A percentile compares a stretch with the other conserved stretches of the same genome.
Conservation (phyloP, 1,139 yeast species). For the Blastobotrys persicus region DNA sequence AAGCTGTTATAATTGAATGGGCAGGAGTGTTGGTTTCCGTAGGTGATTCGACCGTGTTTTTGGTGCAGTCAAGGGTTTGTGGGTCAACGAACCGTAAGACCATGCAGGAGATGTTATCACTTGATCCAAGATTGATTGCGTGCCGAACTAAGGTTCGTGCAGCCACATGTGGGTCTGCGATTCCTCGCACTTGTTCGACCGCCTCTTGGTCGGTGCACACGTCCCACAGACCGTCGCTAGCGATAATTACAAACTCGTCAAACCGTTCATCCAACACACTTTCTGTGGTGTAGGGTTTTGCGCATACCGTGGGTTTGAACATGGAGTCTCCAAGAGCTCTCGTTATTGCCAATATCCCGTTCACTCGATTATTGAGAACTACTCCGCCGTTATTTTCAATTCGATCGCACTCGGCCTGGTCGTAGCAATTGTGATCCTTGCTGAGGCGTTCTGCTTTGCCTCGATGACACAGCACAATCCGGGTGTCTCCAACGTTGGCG, state of each 20-base stretch:
- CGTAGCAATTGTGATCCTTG: conserved; percentile 94
- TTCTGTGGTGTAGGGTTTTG: conserved; percentile 89
- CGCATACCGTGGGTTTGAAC: conserved; percentile 85
- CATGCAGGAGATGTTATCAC: conserved; percentile 94
- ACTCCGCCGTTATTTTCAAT: conserved; percentile 80
- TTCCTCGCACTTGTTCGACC: conserved; percentile 60
- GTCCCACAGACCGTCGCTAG: conserved; percentile 97
- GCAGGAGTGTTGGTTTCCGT: not conserved
- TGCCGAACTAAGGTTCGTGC: conserved; percentile 65
- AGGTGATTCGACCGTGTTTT: not conserved
- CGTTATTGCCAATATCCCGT: conserved; percentile 93
- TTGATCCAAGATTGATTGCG: conserved; percentile 77
- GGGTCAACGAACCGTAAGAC: conserved; percentile 51
- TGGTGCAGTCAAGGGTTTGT: not conserved
- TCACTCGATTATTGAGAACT: conserved; percentile 85
- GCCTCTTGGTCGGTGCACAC: conserved; percentile 81
- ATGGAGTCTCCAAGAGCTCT: conserved; percentile 93
- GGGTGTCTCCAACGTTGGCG: conserved; percentile 93
- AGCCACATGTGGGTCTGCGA: conserved; percentile 61
- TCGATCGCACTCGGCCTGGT: conserved; percentile 69
- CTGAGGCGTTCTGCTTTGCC: conserved; percentile 77
- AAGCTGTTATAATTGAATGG: not conserved
- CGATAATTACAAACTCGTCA: conserved; percentile 80
- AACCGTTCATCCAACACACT: conserved; percentile 66
- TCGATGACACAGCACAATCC: conserved; percentile 72